Percentiles rank a stretch among this genome's conserved stretches.
Evolutionary conservation across 805 yeast species (phyloP).

Genomic region (Kregervanrija delftensis): DNA sequence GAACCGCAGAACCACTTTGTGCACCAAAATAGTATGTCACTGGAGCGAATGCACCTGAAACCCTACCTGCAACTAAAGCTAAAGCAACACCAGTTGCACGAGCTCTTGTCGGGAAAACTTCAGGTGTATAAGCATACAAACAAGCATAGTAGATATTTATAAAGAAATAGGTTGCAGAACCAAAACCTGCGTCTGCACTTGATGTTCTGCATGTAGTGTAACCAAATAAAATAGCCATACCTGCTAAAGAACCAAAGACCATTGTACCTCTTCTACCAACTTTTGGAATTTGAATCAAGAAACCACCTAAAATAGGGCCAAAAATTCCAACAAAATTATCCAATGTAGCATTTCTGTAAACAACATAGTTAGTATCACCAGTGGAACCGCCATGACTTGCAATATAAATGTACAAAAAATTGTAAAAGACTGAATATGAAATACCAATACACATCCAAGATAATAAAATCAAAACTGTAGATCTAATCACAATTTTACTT

Average conservation of each 20-base stretch:
- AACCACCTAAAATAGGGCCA: conserved; percentile 50
- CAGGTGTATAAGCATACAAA: conserved; percentile 62
- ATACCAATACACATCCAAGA: conserved; percentile 56
- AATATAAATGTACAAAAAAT: conserved; percentile 47
- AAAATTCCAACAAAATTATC: conserved; percentile 40
- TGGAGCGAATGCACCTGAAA: conserved; percentile 52
- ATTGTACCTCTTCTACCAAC: conserved; percentile 56
- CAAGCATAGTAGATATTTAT: conserved; percentile 49
- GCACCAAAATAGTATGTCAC: conserved; percentile 47
- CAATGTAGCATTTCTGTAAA: conserved; percentile 43
- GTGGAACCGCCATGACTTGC: conserved; percentile 44
- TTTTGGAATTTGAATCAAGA: conserved; percentile 23
- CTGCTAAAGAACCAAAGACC: conserved; percentile 41
- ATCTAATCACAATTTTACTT: conserved; percentile 34
- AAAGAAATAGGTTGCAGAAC: conserved; percentile 42
- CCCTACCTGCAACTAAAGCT: conserved; percentile 47
- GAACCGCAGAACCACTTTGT: conserved; percentile 43
- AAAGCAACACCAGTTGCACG: conserved; percentile 58
- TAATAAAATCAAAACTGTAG: conserved; percentile 37
- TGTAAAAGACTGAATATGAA: conserved; percentile 50
- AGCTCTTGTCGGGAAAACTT: conserved; percentile 46
- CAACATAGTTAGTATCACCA: conserved; percentile 31
- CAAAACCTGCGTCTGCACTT: conserved; percentile 45
- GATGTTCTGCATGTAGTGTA: conserved; percentile 56
- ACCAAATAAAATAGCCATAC: conserved; percentile 54